Evolutionary conservation across 2,329 filamentous ascomycete species (phyloP).

Genomic region (Elsinoe batatas): DNA sequence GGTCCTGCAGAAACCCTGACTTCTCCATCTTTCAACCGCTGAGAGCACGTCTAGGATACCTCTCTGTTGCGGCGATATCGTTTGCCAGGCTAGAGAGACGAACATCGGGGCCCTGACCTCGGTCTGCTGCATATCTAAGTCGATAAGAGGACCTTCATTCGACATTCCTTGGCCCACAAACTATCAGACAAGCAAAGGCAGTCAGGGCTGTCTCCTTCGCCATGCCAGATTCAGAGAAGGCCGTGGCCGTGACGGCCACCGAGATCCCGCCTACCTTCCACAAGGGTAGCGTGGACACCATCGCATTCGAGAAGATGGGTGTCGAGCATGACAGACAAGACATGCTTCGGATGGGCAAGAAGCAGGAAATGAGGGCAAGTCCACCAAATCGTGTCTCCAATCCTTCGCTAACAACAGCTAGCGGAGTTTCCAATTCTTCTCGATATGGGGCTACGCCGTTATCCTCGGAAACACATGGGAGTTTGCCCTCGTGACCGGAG

Average conservation of each 20-base stretch:
- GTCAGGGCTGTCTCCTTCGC: neutral
- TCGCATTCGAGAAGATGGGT: slow-evolving; percentile 16
- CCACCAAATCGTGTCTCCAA: neutral
- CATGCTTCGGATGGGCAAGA: slow-evolving; percentile 42
- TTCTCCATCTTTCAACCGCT: too few relatives aligned
- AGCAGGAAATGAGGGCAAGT: slow-evolving; percentile 35
- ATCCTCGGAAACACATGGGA: slow-evolving; percentile 49
- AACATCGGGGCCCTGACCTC: too few relatives aligned
- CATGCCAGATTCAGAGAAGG: neutral
- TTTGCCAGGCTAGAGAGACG: too few relatives aligned
- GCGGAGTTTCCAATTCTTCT: slow-evolving; percentile 42
- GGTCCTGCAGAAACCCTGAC: too few relatives aligned
- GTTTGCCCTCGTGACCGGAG: slow-evolving; percentile 20
- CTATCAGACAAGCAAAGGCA: too few relatives aligned
- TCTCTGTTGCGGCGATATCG: too few relatives aligned
- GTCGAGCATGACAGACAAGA: slow-evolving; percentile 29
- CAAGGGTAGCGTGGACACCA: neutral
- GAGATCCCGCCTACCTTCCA: neutral
- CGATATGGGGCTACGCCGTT: slow-evolving; percentile 45
- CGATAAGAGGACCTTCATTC: neutral
- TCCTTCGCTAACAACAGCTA: slow-evolving; percentile 15
- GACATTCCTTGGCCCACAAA: too few relatives aligned
- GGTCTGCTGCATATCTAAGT: too few relatives aligned
- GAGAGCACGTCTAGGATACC: too few relatives aligned
- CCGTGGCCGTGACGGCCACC: neutral